Evolutionary conservation across 306 rosid genomes (phyloP).

Genomic region (Cicer cuneatum): DNA sequence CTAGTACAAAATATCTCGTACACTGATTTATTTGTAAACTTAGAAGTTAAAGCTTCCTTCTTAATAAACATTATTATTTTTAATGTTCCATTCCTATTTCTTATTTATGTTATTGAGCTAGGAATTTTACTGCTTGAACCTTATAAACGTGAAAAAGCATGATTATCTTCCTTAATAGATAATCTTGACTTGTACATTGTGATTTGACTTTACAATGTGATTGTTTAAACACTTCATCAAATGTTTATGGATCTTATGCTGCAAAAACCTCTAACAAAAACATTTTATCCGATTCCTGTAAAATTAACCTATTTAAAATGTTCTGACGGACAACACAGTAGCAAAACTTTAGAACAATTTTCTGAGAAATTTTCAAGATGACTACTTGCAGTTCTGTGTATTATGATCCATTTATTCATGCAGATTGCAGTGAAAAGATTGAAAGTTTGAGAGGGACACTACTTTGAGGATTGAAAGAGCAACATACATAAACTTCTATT

Average conservation of each 20-base stretch:
- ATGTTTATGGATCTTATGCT: constrained; percentile 1
- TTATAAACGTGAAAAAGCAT: neutral
- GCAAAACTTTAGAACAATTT: neutral
- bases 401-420: constrained; percentile 38
- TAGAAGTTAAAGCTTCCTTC: neutral
- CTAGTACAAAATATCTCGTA: constrained; percentile 1
- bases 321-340: constrained; percentile 1
- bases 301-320: constrained; percentile 23
- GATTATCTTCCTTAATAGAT: constrained; percentile 15
- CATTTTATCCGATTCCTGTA: constrained; percentile 21
- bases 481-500: too few relatives aligned
- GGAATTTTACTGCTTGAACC: constrained; percentile 22
- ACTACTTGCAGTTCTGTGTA: neutral
- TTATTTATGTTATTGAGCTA: neutral
- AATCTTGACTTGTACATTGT: neutral
- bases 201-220: constrained; percentile 4
- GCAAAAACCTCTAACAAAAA: constrained; percentile 18
- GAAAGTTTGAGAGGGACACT: too few relatives aligned
- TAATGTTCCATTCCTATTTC: neutral
- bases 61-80: neutral
- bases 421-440: constrained; percentile 98
- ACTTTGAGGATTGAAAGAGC: too few relatives aligned
- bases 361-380: constrained; percentile 1
- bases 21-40: constrained; percentile 10
- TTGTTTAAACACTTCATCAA: constrained; percentile 5